Evolutionary conservation across 345 rosid species (phyloP).

Genomic region (Mangifera indica): DNA sequence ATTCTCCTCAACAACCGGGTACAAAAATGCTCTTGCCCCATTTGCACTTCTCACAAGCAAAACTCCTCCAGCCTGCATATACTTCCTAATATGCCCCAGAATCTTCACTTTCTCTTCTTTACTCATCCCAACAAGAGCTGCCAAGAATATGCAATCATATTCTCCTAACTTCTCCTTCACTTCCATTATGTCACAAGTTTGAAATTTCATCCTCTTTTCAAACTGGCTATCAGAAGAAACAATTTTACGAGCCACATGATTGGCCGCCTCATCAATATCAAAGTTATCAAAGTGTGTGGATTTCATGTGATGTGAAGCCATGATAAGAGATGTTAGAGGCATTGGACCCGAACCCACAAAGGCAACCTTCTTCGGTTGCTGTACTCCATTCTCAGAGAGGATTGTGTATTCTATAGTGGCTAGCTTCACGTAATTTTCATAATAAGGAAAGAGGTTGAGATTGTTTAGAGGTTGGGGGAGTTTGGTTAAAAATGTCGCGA

Average conservation of each 20-base stretch:
- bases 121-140: slow-evolving; percentile 45
- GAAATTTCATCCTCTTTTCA: slow-evolving; percentile 38
- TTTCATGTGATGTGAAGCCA: slow-evolving; percentile 39
- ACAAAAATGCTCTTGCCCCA: slow-evolving; percentile 42
- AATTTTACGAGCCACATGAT: slow-evolving; percentile 28
- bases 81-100: slow-evolving; percentile 28
- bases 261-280: slow-evolving; percentile 37
- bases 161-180: slow-evolving; percentile 33
- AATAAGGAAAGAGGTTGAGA: slow-evolving; percentile 36
- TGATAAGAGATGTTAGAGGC: slow-evolving; percentile 42
- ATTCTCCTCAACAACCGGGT: slow-evolving; percentile 34
- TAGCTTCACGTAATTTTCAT: slow-evolving; percentile 37
- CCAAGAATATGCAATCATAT: slow-evolving; percentile 42
- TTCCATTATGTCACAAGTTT: slow-evolving; percentile 30
- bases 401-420: slow-evolving; percentile 32
- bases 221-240: slow-evolving; percentile 32
- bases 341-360: slow-evolving; percentile 48
- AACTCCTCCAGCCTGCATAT: slow-evolving; percentile 36
- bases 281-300: slow-evolving; percentile 35
- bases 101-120: slow-evolving; percentile 32
- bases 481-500: slow-evolving; percentile 34
- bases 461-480: slow-evolving; percentile 26
- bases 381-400: slow-evolving; percentile 26
- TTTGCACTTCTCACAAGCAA: slow-evolving; percentile 42
- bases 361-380: slow-evolving; percentile 38